Evolutionary conservation across 2,329 filamentous ascomycete species (phyloP).

Genomic region (Calcarisporium arbuscula): DNA sequence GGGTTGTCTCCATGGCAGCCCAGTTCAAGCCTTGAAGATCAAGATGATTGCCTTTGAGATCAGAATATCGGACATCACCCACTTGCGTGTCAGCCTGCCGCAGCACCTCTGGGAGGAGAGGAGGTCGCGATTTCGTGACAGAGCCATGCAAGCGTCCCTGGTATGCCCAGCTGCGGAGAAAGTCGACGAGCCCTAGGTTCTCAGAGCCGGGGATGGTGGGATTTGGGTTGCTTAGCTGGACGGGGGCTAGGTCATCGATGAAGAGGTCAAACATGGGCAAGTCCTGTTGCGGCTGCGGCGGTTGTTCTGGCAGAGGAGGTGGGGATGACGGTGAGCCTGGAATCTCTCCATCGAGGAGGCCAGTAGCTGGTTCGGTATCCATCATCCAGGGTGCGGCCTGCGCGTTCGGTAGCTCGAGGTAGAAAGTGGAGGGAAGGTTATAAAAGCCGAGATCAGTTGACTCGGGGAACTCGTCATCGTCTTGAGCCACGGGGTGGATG

Average conservation of each 20-base stretch:
- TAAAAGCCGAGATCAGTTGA: no score
- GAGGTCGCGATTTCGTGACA: conserved; percentile 18
- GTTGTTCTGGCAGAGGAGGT: background rate
- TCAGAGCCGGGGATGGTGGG: conserved; percentile 36
- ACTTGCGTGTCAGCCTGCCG: conserved; percentile 17
- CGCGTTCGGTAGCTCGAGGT: background rate
- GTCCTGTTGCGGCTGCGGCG: conserved; percentile 4
- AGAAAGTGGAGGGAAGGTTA: background rate
- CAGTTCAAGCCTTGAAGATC: conserved; percentile 58
- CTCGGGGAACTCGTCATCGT: no score
- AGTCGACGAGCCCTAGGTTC: conserved; percentile 44
- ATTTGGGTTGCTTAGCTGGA: conserved; percentile 25
- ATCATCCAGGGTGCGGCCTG: background rate
- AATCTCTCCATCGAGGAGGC: no score
- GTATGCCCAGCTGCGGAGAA: conserved; percentile 44
- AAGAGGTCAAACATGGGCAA: conserved; percentile 2
- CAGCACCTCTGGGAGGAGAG: conserved; percentile 24
- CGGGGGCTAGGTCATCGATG: conserved; percentile 8
- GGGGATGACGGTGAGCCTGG: conserved; percentile 1
- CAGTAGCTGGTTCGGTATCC: background rate
- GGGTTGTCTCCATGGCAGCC: conserved; percentile 44
- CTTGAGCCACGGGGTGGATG: no score
- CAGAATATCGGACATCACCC: conserved; percentile 27
- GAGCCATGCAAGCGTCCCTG: conserved; percentile 18
- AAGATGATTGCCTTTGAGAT: conserved; percentile 48